Evolutionary conservation across 2,329 filamentous ascomycete species (phyloP), one percentile per base, ranked within the genome.

Genomic region (Trichophyton rubrum): DNA sequence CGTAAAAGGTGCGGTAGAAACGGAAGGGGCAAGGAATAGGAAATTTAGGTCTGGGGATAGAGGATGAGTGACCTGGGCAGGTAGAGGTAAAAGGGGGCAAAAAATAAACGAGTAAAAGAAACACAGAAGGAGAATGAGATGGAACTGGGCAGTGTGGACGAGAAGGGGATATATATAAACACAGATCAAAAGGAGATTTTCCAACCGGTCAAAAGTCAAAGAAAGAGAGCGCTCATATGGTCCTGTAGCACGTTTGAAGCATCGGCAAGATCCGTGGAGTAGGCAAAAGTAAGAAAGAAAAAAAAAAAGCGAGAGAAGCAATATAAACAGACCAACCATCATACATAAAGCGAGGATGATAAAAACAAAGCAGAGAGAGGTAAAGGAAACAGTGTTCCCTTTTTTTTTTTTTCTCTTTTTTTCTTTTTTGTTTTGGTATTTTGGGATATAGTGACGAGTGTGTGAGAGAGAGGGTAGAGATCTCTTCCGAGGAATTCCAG

Each of bases 1-100:
- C 55, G 62, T 60, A 60, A 62, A 62, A 47, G 24, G 61, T 62
- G 27, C 60, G 53, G 51, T 53, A 59, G 22, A 24, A 51, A 53
- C 56, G 56, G 61, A 49, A 49, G n/a, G 41, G 33, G 47, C 47
- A 17, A 24, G 13, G 51, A n/a, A 47, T 30, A 7, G 27, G 27
- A 30, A 30, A 30, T 7, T 30, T 7, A 7, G 5, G 27, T 30
- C 27, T 6, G 27, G 27, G 27, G 27, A 30, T 9, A 24, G 20
- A 30, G 22, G 38, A n/a, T 40, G 13, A 24, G 6, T 47, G 43
- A 22, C 43, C 43, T 22, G 8, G 20, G 15, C 17, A n/a, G 13
- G 15, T 27, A 27, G 49, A 33, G 4, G 17, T 53, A 11, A n/a
- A 33, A 53, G 27, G 3, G 9, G 8, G 17, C 6, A 27, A 51